Evolutionary conservation across 441 rosid species (phyloP).

Genomic region (Gossypium lobatum): DNA sequence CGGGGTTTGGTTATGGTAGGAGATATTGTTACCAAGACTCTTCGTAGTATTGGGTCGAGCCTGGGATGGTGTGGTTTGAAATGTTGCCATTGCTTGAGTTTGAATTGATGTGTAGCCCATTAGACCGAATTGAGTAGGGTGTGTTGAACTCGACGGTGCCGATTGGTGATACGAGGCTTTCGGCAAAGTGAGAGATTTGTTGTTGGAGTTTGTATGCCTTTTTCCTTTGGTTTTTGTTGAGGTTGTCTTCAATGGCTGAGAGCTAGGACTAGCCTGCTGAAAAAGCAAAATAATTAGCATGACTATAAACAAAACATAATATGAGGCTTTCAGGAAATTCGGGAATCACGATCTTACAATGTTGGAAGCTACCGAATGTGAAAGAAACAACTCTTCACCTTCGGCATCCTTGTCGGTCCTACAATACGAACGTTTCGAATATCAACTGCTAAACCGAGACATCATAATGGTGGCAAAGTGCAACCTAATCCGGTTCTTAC

Average conservation of each 20-base stretch:
- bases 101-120: slow-evolving; percentile 28
- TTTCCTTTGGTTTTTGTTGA: slow-evolving; percentile 30
- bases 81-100: slow-evolving; percentile 26
- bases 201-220: slow-evolving; percentile 24
- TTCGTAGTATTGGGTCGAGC: slow-evolving; percentile 17
- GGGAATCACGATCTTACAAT: slow-evolving; percentile 23
- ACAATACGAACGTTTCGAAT: slow-evolving; percentile 16
- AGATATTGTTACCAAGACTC: slow-evolving; percentile 12
- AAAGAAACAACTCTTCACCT: slow-evolving; percentile 41
- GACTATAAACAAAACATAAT: neutral
- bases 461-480: neutral
- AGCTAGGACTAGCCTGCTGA: slow-evolving; percentile 24
- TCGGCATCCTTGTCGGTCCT: slow-evolving; percentile 51
- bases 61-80: slow-evolving; percentile 26
- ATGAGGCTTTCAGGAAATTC: neutral
- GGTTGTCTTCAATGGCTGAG: slow-evolving; percentile 23
- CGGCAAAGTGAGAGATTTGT: slow-evolving; percentile 18
- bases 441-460: neutral
- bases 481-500: slow-evolving; percentile 19
- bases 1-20: slow-evolving; percentile 30
- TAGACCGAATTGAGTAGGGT: slow-evolving; percentile 29
- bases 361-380: slow-evolving; percentile 20
- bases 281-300: neutral
- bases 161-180: slow-evolving; percentile 26
- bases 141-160: slow-evolving; percentile 16